These are phyloP conservation scores for Piromyces finnis DNA, from an alignment of 192 early-diverging fungal genomes.

Conservation along the genomic window DNA sequence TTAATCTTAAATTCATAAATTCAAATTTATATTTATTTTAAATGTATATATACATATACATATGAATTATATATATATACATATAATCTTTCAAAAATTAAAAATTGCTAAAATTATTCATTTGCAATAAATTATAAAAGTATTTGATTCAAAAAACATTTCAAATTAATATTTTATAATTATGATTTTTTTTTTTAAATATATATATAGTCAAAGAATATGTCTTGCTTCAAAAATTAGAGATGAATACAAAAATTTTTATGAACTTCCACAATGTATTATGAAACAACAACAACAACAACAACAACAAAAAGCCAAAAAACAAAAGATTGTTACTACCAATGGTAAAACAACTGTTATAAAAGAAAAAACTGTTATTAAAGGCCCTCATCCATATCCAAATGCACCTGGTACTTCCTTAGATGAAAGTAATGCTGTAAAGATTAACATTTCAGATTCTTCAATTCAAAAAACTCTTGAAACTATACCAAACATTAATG, in stretches of 20 bases:
- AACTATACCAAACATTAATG: not conserved
- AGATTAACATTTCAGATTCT: constrained; percentile 7
- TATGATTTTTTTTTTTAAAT: too few species aligned
- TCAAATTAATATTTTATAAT: too few species aligned
- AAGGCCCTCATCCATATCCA: not conserved
- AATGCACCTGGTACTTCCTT: constrained; percentile 2
- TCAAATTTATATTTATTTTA: too few species aligned
- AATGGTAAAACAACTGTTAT: constrained; percentile 6
- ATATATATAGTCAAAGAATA: constrained; percentile 38
- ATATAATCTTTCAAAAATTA: too few species aligned
- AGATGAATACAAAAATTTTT: constrained; percentile 51
- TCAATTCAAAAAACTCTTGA: constrained; percentile 10
- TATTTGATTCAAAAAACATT: too few species aligned
- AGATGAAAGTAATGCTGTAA: not conserved
- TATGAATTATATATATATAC: too few species aligned
- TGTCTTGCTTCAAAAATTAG: constrained; percentile 53
- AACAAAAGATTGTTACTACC: constrained; percentile 7
- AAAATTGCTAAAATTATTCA: too few species aligned
- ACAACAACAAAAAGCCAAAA: constrained; percentile 17
- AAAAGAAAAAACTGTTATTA: constrained; percentile 6
- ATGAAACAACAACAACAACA: constrained; percentile 25
- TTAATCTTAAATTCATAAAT: too few species aligned
- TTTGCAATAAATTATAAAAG: too few species aligned
- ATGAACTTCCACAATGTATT: constrained; percentile 39
- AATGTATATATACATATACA: too few species aligned